Percentiles rank a stretch among this genome's conserved stretches.
phyloP scores from a whole-genome alignment of 345 rosid genomes.

The Corchorus olitorius region DNA sequence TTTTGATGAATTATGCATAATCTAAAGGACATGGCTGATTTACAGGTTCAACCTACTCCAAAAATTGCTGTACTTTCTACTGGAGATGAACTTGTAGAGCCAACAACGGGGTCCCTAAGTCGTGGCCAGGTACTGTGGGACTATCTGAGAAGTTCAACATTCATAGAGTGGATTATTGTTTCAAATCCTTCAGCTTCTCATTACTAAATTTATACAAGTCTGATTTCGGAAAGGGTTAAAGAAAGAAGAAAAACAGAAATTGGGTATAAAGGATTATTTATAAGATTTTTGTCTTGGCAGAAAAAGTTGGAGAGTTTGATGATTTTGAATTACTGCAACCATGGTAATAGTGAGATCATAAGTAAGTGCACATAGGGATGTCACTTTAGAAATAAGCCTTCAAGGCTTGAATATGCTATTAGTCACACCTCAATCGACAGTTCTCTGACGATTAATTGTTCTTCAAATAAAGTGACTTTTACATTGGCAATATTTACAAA shows the following conservation, averaged over 20 bases:
- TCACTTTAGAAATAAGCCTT: neutral
- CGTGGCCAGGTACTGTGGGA: conserved; percentile 81
- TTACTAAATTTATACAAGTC: neutral
- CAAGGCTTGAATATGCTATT: neutral
- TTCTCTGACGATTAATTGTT: neutral
- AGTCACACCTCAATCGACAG: neutral
- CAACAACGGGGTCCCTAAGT: conserved; percentile 50
- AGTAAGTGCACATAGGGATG: neutral
- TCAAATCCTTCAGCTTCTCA: neutral
- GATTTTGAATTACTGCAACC: neutral
- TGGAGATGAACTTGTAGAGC: conserved; percentile 94
- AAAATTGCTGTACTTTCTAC: conserved; percentile 89
- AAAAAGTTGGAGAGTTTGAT: conserved; percentile 8
- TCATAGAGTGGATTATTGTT: neutral
- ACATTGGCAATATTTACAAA: neutral
- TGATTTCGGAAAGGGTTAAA: neutral
- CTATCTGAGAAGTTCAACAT: conserved; percentile 7
- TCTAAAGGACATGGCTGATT: conserved; percentile 19
- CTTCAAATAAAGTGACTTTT: neutral
- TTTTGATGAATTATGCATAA: conserved; percentile 15
- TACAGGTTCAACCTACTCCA: conserved; percentile 82
- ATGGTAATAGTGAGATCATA: neutral
- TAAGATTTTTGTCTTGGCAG: neutral
- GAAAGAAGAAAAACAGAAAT: no score
- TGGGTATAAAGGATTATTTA: no score